phyloP scores from a whole-genome alignment of 768 basidiomycete genomes.

The Rhodotorula babjevae region DNA sequence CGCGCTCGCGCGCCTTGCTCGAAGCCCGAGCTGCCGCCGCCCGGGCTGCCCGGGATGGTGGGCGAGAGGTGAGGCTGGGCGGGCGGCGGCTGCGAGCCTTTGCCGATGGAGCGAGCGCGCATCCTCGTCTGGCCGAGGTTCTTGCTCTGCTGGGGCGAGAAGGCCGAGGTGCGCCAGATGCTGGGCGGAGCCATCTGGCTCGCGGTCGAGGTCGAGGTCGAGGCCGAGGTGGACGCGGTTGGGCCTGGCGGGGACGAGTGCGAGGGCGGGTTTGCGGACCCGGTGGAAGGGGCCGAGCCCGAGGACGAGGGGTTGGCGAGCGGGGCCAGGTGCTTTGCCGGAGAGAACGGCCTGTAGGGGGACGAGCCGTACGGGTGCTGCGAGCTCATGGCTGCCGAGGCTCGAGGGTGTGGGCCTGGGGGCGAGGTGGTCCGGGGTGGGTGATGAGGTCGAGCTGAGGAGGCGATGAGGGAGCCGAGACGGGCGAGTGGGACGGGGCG shows the following conservation, averaged over 20 bases:
- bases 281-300: background rate
- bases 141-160: conserved; percentile 9
- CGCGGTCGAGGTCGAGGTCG: background rate
- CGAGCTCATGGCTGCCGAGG: background rate
- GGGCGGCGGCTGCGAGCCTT: conserved; percentile 9
- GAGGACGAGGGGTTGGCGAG: no score
- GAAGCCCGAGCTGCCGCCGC: background rate
- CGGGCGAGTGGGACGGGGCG: no score
- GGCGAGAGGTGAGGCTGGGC: conserved; percentile 14
- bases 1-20: background rate
- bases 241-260: background rate
- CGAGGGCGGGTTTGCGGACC: background rate
- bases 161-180: conserved; percentile 4
- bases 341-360: background rate
- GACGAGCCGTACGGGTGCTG: background rate
- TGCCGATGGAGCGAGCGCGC: conserved; percentile 24
- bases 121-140: conserved; percentile 17
- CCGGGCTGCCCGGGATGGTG: conserved; percentile 25
- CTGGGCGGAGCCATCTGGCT: background rate
- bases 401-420: background rate
- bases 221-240: background rate
- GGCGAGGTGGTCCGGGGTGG: background rate
- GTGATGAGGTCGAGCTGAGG: no score
- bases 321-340: background rate
- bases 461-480: background rate